Evolutionary conservation across 768 basidiomycete genomes (phyloP), one percentile per base, ranked within the genome.

Genomic region (Chiua virens): DNA sequence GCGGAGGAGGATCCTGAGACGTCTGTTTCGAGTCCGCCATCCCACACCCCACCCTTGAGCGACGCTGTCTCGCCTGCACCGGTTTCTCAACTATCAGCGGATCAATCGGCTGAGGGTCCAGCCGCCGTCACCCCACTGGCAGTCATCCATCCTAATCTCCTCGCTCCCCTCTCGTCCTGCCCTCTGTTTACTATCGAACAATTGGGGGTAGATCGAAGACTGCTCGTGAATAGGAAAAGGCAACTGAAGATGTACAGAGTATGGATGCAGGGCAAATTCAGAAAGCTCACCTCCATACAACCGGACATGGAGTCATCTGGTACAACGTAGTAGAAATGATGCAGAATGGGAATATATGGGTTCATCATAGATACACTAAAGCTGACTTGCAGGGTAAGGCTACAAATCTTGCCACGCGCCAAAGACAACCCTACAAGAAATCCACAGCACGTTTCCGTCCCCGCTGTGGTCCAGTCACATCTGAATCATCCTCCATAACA

Each of bases 181-280:
- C 83, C 86, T 6, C 72, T 92, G 32, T 95, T 98, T 68, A 64
- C 75, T n/a, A 79, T 83, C n/a, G 81, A 86, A 49, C 89, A 92
- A 61, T 77, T 98, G 3, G 94, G 93, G 3, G 81, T 94, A 7
- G 97, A 99, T 73, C 76, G 94, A 8, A 79, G 97, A 38, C 71
- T 99, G 49, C 76, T 98, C 39, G 86, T 99, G 46, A 99, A 99
- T 64, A 79, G 97, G 41, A 98, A 97, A 71, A 77, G 91, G 52
- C 89, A 94, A 71, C 72, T 97, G 45, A 96, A 96, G 70, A 99
- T 99, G 97, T 98, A 96, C 66, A 77, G 97, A 41, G 88, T 94
- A 0, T 96, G 92, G 92, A 83, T 94, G 85, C 92, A 95, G 69
- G 90, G 82, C 1, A 87, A 86, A 63, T 92, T 92, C 63, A 74